These are phyloP conservation scores for Eucalyptus virginea DNA, from an alignment of 345 rosid species.

Conservation along the genomic window DNA sequence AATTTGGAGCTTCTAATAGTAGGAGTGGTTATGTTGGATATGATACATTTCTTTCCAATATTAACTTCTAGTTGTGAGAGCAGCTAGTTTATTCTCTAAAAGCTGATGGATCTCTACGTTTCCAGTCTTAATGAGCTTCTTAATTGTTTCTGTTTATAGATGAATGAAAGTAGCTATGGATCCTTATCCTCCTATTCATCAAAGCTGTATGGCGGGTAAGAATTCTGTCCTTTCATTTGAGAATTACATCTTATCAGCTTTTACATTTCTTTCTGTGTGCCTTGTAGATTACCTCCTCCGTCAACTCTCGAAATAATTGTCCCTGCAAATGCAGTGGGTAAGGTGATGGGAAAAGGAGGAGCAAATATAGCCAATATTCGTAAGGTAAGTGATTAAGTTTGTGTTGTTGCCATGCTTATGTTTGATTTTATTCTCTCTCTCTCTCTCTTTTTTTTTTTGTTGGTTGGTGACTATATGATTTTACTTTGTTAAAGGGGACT, in stretches of 20 bases:
- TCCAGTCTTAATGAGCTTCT: neutral
- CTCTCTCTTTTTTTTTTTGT: neutral
- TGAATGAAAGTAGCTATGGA: conserved; percentile 52
- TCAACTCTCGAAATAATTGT: conserved; percentile 63
- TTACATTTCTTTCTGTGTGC: neutral
- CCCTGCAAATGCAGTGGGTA: conserved; percentile 81
- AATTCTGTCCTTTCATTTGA: neutral
- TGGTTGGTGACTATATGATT: neutral
- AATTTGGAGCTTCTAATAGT: neutral
- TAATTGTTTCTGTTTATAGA: conserved; percentile 12
- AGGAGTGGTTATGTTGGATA: neutral
- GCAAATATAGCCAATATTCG: conserved; percentile 78
- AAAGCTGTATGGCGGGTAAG: conserved; percentile 70
- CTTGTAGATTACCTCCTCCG: conserved; percentile 42
- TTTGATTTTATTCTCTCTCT: neutral
- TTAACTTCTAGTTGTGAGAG: neutral
- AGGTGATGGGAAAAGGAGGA: conserved; percentile 93
- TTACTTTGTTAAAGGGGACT: neutral
- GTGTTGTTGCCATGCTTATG: neutral
- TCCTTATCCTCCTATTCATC: conserved; percentile 63
- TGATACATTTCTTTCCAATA: neutral
- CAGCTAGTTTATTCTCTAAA: neutral
- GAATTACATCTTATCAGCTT: neutral
- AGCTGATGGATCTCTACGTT: neutral
- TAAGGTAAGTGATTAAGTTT: conserved; percentile 35